Percentiles rank a stretch among this genome's conserved stretches.
Conservation (phyloP, 202 grass and related monocot genomes). For the Digitaria exilis region DNA sequence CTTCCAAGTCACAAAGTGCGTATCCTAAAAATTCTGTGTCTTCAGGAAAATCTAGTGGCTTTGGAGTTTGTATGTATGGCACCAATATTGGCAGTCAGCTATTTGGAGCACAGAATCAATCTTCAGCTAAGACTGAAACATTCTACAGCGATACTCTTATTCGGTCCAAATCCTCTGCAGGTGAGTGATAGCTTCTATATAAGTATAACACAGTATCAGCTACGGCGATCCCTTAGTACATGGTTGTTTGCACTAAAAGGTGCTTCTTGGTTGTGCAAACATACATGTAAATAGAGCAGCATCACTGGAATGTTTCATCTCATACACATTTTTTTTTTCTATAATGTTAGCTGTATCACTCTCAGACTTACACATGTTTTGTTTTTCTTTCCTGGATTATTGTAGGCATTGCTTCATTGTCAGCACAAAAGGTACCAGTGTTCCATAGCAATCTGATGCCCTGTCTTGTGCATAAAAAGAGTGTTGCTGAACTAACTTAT, state of each 20-base stretch:
- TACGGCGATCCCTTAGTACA: background rate
- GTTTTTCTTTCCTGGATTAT: conserved; percentile 1
- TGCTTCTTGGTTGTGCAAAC: background rate
- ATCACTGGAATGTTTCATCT: background rate
- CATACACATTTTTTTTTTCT: background rate
- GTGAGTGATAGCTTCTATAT: conserved; percentile 31
- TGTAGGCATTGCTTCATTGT: conserved; percentile 41
- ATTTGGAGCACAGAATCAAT: conserved; percentile 39
- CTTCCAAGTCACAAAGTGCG: conserved; percentile 28
- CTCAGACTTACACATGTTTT: background rate
- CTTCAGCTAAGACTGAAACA: conserved; percentile 39
- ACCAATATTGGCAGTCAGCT: conserved; percentile 42
- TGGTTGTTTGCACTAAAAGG: background rate
- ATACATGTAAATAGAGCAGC: background rate
- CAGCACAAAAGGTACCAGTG: conserved; percentile 41
- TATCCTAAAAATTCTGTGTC: conserved; percentile 31
- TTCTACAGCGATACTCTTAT: conserved; percentile 21
- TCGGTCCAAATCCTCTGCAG: conserved; percentile 52
- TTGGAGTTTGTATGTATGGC: conserved; percentile 47
- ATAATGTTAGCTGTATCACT: background rate
- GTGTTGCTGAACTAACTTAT: background rate
- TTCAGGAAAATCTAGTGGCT: conserved; percentile 34
- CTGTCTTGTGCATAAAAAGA: background rate
- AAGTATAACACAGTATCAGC: conserved; percentile 1
- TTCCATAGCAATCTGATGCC: background rate